Conservation (phyloP, 2,329 filamentous ascomycete genomes). For the Biscogniauxia sp. region DNA sequence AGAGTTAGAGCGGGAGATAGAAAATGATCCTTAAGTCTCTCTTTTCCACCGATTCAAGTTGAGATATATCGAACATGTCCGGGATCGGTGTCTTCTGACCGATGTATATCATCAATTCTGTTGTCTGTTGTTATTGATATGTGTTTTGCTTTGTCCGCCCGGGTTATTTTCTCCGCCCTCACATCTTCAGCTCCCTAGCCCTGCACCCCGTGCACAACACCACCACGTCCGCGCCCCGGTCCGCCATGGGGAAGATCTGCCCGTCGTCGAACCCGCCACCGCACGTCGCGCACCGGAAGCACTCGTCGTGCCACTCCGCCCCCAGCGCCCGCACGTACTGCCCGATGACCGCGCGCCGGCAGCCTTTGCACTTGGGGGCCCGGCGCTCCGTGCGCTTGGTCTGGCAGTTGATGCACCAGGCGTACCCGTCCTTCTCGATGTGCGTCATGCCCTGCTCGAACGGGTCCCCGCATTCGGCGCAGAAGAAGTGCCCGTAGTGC, state of each 20-base stretch:
- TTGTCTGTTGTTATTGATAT: too few species aligned
- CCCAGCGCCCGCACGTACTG: slow-evolving; percentile 87
- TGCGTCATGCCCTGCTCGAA: slow-evolving; percentile 71
- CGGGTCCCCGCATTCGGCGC: slow-evolving; percentile 95
- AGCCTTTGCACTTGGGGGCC: slow-evolving; percentile 83
- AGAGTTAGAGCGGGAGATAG: too few species aligned
- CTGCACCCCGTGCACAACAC: slow-evolving; percentile 63
- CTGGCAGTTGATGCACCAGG: slow-evolving; percentile 93
- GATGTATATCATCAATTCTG: too few species aligned
- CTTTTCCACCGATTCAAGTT: too few species aligned
- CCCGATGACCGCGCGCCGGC: slow-evolving; percentile 80
- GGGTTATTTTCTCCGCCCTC: slow-evolving; percentile 10
- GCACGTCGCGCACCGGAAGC: slow-evolving; percentile 76
- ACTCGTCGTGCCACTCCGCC: slow-evolving; percentile 88
- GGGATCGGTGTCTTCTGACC: too few species aligned
- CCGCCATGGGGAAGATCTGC: slow-evolving; percentile 61
- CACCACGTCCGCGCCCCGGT: slow-evolving; percentile 44
- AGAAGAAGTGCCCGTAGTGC: slow-evolving; percentile 98
- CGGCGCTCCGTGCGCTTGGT: slow-evolving; percentile 86
- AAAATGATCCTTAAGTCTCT: too few species aligned
- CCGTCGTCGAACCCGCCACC: slow-evolving; percentile 61
- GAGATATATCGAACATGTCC: too few species aligned
- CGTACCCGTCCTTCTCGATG: slow-evolving; percentile 95
- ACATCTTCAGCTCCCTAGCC: slow-evolving; percentile 57
- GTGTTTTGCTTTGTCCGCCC: too few species aligned